phyloP scores from a whole-genome alignment of 1,139 yeast species.

The Taphrina wiesneri region DNA sequence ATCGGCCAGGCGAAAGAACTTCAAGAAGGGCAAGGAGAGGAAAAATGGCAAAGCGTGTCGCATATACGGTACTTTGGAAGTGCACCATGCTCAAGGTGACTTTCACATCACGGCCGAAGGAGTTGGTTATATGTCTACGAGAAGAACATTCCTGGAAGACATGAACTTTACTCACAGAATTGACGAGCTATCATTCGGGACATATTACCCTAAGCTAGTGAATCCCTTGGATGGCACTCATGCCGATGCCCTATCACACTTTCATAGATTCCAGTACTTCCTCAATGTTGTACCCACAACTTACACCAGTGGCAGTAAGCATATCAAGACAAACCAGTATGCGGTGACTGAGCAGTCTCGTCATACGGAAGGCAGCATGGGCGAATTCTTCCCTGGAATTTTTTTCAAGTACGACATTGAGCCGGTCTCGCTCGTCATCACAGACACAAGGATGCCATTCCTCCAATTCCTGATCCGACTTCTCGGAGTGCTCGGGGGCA shows the following conservation, averaged over 20 bases:
- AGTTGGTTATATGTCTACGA: conserved; percentile 51
- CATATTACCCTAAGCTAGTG: conserved; percentile 77
- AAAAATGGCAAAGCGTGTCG: conserved; percentile 81
- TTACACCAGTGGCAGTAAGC: conserved; percentile 64
- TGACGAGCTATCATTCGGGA: conserved; percentile 87
- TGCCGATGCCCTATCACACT: conserved; percentile 32
- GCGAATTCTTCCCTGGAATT: conserved; percentile 62
- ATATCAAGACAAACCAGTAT: conserved; percentile 80
- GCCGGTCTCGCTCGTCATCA: conserved; percentile 69
- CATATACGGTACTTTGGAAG: conserved; percentile 81
- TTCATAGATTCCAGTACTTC: conserved; percentile 55
- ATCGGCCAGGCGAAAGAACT: conserved; percentile 33
- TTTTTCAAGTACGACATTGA: conserved; percentile 84
- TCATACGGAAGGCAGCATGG: conserved; percentile 40
- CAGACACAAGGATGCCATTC: conserved; percentile 74
- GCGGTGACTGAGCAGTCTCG: conserved; percentile 63
- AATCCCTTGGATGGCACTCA: conserved; percentile 70
- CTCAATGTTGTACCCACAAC: conserved; percentile 82
- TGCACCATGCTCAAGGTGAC: conserved; percentile 82
- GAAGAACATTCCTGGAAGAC: conserved; percentile 41
- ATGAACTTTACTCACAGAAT: conserved; percentile 82
- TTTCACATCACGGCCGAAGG: conserved; percentile 82
- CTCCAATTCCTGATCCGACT: conserved; percentile 73
- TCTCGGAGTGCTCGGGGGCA: conserved; percentile 77
- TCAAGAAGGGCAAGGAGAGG: conserved; percentile 49